Evolutionary conservation across 2,329 filamentous ascomycete species (phyloP).

Genomic region (Calonectria ilicicola): DNA sequence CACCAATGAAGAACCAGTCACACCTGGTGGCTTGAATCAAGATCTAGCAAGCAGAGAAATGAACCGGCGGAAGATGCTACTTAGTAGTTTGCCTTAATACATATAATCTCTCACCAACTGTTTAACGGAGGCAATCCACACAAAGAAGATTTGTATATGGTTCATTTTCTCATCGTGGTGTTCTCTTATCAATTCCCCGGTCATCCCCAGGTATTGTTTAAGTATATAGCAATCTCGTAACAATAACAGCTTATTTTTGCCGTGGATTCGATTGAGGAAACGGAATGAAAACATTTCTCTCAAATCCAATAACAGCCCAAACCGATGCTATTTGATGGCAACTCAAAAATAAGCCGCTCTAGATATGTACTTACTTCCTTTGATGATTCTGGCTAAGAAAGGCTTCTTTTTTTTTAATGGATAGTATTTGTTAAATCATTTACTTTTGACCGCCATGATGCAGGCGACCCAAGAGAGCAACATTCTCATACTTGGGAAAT

Average conservation of each 20-base stretch:
- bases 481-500: not conserved
- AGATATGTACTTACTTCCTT: not conserved
- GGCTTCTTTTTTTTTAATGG: not conserved
- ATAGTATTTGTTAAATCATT: not conserved
- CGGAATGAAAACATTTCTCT: not conserved
- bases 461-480: not conserved
- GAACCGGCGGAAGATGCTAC: slow-evolving; percentile 41
- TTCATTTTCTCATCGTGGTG: not conserved
- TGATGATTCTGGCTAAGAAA: too few species aligned
- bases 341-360: not conserved
- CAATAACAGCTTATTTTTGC: not conserved
- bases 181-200: not conserved
- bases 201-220: not conserved
- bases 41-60: slow-evolving; percentile 45
- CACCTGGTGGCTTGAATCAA: slow-evolving; percentile 29
- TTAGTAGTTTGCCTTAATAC: slow-evolving; percentile 37
- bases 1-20: slow-evolving; percentile 51
- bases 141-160: not conserved
- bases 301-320: not conserved
- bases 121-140: too few species aligned
- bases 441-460: not conserved
- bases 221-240: not conserved
- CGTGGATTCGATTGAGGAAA: not conserved
- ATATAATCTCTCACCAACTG: slow-evolving; percentile 5
- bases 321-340: not conserved